Percentiles rank a stretch among this genome's conserved stretches.
These are phyloP conservation scores for Emiliania huxleyi DNA, from an alignment of 78 protist species.

Conservation along the genomic window DNA sequence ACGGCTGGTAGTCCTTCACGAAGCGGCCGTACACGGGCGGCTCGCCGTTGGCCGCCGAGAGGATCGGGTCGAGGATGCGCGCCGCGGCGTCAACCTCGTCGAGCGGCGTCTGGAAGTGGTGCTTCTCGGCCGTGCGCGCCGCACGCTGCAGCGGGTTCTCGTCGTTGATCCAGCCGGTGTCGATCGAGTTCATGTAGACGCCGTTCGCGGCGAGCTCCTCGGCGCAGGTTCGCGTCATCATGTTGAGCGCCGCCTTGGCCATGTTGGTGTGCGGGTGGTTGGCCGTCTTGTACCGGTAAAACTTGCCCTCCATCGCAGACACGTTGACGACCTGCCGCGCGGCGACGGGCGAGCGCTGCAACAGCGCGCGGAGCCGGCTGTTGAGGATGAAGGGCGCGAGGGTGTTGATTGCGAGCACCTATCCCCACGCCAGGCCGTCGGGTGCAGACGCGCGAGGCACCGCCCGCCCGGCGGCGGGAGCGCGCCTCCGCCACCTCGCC, in stretches of 20 bases:
- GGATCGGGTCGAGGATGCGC: constrained; percentile 73
- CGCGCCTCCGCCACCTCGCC: constrained; percentile 64
- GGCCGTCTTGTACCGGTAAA: constrained; percentile 67
- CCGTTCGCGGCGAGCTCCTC: constrained; percentile 49
- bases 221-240: constrained; percentile 87
- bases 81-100: constrained; percentile 93
- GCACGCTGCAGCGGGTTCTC: constrained; percentile 49
- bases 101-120: constrained; percentile 73
- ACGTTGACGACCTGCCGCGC: constrained; percentile 80
- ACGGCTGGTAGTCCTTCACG: not conserved
- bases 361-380: constrained; percentile 31
- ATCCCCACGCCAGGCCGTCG: too few relatives aligned
- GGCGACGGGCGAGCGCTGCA: constrained; percentile 26
- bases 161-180: constrained; percentile 77
- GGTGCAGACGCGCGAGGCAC: too few relatives aligned
- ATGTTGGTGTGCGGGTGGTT: constrained; percentile 96
- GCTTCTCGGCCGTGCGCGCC: not conserved
- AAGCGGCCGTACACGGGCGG: not conserved
- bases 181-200: constrained; percentile 83
- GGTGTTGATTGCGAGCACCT: constrained; percentile 54
- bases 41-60: not conserved
- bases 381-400: constrained; percentile 71
- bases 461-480: too few relatives aligned
- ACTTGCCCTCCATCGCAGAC: constrained; percentile 88
- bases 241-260: constrained; percentile 94